Conservation (phyloP, 176 grass and related monocot genomes). For the Aechmea fasciata region DNA sequence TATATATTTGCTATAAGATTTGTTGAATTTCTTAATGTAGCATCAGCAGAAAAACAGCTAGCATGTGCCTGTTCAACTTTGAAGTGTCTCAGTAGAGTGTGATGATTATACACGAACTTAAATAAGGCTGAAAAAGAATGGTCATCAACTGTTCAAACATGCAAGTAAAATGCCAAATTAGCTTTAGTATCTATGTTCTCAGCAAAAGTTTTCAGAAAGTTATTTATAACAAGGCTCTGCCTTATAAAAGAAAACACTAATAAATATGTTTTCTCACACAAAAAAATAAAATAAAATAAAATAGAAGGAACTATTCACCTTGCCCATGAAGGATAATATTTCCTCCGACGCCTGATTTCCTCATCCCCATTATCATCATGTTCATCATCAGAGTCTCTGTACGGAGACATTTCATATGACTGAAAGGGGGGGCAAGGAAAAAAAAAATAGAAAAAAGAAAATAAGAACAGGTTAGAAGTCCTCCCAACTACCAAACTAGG, state of each 20-base stretch:
- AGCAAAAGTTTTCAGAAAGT: neutral
- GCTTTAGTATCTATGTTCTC: neutral
- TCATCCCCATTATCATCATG: conserved; percentile 24
- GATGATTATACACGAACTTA: conserved; percentile 3
- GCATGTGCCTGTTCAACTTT: too few relatives aligned
- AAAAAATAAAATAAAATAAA: conserved; percentile 4
- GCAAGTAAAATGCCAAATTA: neutral
- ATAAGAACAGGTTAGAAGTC: conserved; percentile 9
- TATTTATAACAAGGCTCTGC: neutral
- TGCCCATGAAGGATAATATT: conserved; percentile 53
- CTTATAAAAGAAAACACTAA: neutral
- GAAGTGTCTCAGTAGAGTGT: neutral
- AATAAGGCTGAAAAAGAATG: too few relatives aligned
- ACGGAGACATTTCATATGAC: conserved; percentile 70
- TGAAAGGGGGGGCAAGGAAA: conserved; percentile 22
- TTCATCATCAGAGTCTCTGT: conserved; percentile 56
- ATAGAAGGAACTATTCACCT: conserved; percentile 27
- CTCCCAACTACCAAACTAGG: neutral
- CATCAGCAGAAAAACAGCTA: conserved; percentile 8
- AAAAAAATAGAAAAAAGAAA: conserved; percentile 5
- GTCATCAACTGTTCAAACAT: too few relatives aligned
- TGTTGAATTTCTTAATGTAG: conserved; percentile 6
- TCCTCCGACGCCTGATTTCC: conserved; percentile 34
- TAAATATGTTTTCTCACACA: neutral
- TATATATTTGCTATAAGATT: neutral